phyloP scores from a whole-genome alignment of 202 grass and related monocot genomes.

The Zoysia matrella region DNA sequence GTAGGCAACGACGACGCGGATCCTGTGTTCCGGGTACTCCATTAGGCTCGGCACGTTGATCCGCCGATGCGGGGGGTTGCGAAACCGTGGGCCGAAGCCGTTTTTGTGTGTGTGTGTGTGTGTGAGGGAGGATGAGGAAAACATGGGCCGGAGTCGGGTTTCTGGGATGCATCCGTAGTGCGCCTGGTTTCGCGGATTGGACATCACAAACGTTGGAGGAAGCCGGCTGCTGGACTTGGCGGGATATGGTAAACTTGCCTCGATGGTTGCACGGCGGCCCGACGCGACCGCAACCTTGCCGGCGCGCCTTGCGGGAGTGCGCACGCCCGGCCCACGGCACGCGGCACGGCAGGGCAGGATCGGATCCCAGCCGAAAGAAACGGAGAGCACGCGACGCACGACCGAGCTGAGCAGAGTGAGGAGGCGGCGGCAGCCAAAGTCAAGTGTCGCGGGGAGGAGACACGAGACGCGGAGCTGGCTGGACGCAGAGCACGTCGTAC shows the following conservation, averaged over 20 bases:
- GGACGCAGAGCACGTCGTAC: neutral
- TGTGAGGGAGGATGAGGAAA: neutral
- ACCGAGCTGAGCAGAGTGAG: neutral
- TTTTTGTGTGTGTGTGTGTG: neutral
- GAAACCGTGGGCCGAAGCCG: neutral
- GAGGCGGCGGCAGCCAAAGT: neutral
- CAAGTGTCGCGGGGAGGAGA: neutral
- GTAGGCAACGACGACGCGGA: no score
- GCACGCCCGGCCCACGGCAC: neutral
- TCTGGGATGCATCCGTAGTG: neutral
- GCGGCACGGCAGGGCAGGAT: neutral
- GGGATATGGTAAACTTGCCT: neutral
- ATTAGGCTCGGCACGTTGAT: neutral
- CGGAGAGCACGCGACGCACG: neutral
- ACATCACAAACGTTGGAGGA: neutral
- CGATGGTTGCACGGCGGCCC: neutral
- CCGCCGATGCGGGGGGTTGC: neutral
- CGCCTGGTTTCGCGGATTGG: neutral
- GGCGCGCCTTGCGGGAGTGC: conserved; percentile 1
- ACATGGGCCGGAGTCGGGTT: neutral
- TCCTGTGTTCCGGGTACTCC: no score
- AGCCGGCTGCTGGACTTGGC: neutral
- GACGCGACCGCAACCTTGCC: conserved; percentile 10
- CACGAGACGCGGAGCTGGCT: neutral
- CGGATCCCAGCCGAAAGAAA: neutral